Base-by-base conservation (phyloP, 805 yeast genomes). In the Pichia sporocuriosa region DNA sequence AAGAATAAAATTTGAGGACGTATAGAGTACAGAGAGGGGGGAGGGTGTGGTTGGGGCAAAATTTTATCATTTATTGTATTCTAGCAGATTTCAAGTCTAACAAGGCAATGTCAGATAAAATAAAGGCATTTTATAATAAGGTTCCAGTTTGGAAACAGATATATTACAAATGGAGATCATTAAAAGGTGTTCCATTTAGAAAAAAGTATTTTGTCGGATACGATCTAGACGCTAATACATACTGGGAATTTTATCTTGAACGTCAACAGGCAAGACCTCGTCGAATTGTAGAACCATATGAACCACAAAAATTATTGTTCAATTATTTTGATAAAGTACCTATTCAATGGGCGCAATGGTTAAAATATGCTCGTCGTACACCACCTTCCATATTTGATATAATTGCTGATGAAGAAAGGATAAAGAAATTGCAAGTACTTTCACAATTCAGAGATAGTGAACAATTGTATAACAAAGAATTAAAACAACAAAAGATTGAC, bases 281-380 rank as follows among this genome's bases (percentile, higher is more conserved):
- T 37, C 61, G 95, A 34, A 75, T 81, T 40, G 70, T 80, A 41
- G 78, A 80, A 43, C 84, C 86, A 11, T 57, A 62, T 31, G 59
- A 63, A 29, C 66, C 68, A 33, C 67, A 68, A 42, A 56, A 67
- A 4, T 73, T 72, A 54, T 68, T 74, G 34, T 75, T 72, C 6
- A 83, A 80, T 47, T 80, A 81, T 48, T 77, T 76, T 49, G 58
- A 67, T 6, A 74, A 77, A 15, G 75, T 71, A 3, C 79, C 79
- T 15, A 75, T 87, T 13, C 86, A 78, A 53, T 85, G 95, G 94
- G 66, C 74, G 29, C 89, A 81, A 56, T 85, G 95, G 95, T 68
- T 86, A 17, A 61, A 90, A 40, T 67, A 75, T 50, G 77, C 84
- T 2, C 67, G 93, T 37, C 60, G 66, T 1, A 55, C 61, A 2